Evolutionary conservation across 1,139 yeast genomes (phyloP).

Genomic region (Meyerozyma carpophila): DNA sequence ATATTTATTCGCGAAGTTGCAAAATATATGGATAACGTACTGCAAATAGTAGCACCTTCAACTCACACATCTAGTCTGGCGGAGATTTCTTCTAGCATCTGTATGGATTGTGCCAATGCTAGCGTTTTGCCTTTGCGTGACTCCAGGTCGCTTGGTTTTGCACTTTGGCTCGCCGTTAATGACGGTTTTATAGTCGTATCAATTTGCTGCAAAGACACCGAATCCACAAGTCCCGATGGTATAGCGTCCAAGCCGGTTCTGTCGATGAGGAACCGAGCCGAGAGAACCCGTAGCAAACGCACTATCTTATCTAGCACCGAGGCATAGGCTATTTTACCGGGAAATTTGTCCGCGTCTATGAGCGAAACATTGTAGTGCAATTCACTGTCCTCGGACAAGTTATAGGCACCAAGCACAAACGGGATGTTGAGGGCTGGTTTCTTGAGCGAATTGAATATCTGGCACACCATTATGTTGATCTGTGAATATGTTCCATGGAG

Average conservation of each 20-base stretch:
- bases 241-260: constrained; percentile 9
- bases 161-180: not conserved
- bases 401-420: constrained; percentile 4
- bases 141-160: not conserved
- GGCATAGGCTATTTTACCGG: constrained; percentile 17
- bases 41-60: not conserved
- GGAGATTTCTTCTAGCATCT: not conserved
- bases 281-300: constrained; percentile 13
- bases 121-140: not conserved
- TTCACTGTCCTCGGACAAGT: constrained; percentile 7
- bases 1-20: not conserved
- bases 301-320: constrained; percentile 14
- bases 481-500: constrained; percentile 22
- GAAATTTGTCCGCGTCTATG: constrained; percentile 10
- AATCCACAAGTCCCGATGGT: not conserved
- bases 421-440: constrained; percentile 5
- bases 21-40: not conserved
- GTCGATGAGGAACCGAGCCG: constrained; percentile 17
- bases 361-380: constrained; percentile 11
- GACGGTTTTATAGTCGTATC: not conserved
- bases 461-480: constrained; percentile 2
- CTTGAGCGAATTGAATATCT: constrained; percentile 5
- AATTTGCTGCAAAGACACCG: not conserved
- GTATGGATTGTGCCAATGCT: not conserved
- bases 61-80: not conserved